Evolutionary conservation across 768 basidiomycete genomes (phyloP), one percentile per base, ranked within the genome.

Genomic region (Mycena maculata): DNA sequence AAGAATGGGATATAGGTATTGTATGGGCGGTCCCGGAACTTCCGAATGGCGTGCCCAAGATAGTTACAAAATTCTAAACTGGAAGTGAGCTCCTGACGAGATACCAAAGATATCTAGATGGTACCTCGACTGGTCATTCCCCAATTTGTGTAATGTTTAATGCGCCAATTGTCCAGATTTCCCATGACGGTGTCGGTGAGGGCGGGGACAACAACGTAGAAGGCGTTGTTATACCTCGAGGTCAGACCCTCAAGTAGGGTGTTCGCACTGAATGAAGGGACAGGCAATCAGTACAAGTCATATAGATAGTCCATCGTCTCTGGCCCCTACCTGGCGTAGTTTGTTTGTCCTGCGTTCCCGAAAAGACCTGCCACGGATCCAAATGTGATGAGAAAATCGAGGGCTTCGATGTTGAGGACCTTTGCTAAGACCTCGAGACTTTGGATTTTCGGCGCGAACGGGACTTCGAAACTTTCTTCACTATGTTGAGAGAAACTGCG

Each of bases 331-430:
- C 74, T 73, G 9, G 78, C 74, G 67, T 82, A 82, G 58, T 82
- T 83, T 0, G 80, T 76, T 67, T 83, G 82, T 3, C 81, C 82
- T 20, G 72, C 70, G 53, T 68, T 75, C 15, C 82, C 82, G 66
- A 80, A 79, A 16, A 49, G 65, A n/a, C n/a, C n/a, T 7, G 77
- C 63, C 8, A 79, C 75, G 1, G 81, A 80, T 0, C 80, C 79
- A 38, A 80, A 74, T 2, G 75, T 69, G 45, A 82, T 68, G 18
- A 81, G 63, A 65, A 82, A 83, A 27, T 82, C 81, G n/a, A 81
- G 70, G 11, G 58, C 49, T 15, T 64, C 48, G 22, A 82, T 63
- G 44, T 75, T 67, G 12, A 77, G 59, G 10, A 73, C 69, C 18
- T 72, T 62, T 31, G 76, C 68, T 6, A 82, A 54, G 16, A 68